These are phyloP conservation scores for Aureobasidium leucospermi DNA, from an alignment of 2,329 filamentous ascomycete species.

Conservation along the genomic window DNA sequence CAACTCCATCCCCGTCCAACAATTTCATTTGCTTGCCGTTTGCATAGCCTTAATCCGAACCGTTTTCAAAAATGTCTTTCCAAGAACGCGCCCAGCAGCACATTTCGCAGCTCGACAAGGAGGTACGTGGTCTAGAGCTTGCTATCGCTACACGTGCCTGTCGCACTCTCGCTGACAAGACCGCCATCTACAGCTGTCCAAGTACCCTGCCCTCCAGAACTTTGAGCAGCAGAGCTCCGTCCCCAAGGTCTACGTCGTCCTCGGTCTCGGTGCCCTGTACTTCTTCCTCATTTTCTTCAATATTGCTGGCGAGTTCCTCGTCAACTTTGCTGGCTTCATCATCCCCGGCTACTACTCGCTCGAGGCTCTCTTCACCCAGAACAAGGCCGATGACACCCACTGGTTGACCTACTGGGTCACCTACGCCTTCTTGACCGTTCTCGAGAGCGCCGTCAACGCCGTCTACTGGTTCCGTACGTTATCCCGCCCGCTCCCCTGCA, in stretches of 20 bases:
- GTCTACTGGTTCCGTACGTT: conserved; percentile 75
- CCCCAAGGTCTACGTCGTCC: conserved; percentile 77
- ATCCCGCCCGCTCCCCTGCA: conserved; percentile 1
- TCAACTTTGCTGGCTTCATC: conserved; percentile 77
- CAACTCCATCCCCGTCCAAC: background rate
- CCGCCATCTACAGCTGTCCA: conserved; percentile 58
- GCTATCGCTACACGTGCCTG: conserved; percentile 2
- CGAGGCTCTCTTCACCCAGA: conserved; percentile 63
- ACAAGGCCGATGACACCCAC: conserved; percentile 74
- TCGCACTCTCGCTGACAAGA: conserved; percentile 15
- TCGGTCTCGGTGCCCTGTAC: conserved; percentile 70
- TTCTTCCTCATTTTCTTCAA: conserved; percentile 92
- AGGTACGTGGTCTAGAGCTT: conserved; percentile 50
- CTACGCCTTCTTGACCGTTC: conserved; percentile 71
- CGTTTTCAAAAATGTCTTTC: conserved; percentile 51
- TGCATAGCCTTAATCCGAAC: conserved; percentile 3
- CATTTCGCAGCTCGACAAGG: conserved; percentile 71
- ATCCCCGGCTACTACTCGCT: conserved; percentile 82
- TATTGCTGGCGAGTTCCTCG: conserved; percentile 79
- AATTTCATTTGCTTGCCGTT: conserved; percentile 11
- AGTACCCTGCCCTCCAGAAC: conserved; percentile 77
- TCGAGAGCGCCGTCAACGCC: conserved; percentile 75
- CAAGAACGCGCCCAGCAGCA: conserved; percentile 73
- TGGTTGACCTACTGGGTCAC: conserved; percentile 81
- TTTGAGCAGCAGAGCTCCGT: conserved; percentile 76